A percentile compares a stretch with the other conserved stretches of the same genome.
Conservation (phyloP, 176 grass and related monocot genomes). For the Ananas comosus region DNA sequence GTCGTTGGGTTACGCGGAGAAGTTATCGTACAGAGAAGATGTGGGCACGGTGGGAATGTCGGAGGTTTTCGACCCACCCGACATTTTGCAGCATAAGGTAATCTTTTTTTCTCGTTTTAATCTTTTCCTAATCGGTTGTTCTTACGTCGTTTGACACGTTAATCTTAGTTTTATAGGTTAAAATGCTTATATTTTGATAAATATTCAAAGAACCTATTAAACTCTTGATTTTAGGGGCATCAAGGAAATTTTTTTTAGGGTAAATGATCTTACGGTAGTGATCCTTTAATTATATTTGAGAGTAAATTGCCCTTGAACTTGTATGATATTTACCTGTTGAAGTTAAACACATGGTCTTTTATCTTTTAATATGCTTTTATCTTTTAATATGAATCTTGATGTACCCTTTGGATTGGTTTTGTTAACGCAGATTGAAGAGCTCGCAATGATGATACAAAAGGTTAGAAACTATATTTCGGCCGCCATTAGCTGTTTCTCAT, state of each 20-base stretch:
- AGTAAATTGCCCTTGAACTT: background rate
- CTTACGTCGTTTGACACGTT: constrained; percentile 10
- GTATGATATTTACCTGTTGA: background rate
- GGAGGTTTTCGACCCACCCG: constrained; percentile 69
- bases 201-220: too few relatives aligned
- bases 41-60: constrained; percentile 81
- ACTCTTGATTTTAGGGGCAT: too few relatives aligned
- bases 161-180: background rate
- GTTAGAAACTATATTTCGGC: constrained; percentile 22
- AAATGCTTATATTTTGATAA: too few relatives aligned
- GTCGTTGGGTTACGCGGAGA: constrained; percentile 90
- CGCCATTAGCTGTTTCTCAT: constrained; percentile 13
- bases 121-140: background rate
- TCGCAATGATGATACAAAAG: constrained; percentile 72
- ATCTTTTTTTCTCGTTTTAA: background rate
- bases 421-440: constrained; percentile 78
- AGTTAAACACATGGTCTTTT: background rate
- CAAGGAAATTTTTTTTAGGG: too few relatives aligned
- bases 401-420: constrained; percentile 9
- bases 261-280: too few relatives aligned
- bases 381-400: background rate
- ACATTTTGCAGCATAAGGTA: constrained; percentile 61
- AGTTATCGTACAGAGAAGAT: constrained; percentile 86
- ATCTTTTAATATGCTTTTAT: background rate
- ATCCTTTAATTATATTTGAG: background rate